Evolutionary conservation across 1,284 basidiomycete species (phyloP).

Genomic region (Trichosporon sp.): DNA sequence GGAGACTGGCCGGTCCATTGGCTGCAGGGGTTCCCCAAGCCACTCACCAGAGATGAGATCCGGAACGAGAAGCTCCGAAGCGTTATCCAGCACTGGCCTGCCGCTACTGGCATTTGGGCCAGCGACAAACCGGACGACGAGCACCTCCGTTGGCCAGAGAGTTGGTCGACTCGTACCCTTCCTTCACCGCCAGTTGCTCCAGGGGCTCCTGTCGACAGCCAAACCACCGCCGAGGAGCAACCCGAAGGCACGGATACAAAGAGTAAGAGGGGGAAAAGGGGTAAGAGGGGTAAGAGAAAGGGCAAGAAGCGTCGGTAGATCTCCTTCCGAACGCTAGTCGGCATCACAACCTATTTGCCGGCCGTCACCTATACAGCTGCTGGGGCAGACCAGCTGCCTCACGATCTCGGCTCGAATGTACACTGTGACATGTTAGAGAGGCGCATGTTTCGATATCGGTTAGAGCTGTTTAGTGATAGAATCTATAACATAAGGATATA

Average conservation of each 20-base stretch:
- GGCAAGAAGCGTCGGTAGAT: neutral
- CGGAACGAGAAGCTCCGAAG: neutral
- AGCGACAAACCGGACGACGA: neutral
- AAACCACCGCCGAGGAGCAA: neutral
- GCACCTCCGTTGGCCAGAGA: neutral
- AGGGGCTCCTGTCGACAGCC: too few relatives aligned
- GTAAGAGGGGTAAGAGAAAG: neutral
- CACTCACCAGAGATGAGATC: neutral
- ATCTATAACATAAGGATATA: neutral
- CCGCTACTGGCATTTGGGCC: neutral
- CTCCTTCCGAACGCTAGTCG: too few relatives aligned
- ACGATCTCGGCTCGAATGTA: too few relatives aligned
- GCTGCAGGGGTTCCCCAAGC: neutral
- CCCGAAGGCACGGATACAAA: neutral
- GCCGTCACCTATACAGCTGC: too few relatives aligned
- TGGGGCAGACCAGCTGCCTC: too few relatives aligned
- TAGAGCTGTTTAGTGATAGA: neutral
- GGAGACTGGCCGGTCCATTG: neutral
- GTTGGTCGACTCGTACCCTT: neutral
- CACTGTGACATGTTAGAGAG: neutral
- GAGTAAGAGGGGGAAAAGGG: neutral
- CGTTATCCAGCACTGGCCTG: neutral
- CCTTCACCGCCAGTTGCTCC: neutral
- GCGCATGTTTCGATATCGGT: neutral
- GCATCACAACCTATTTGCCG: too few relatives aligned